A percentile compares a stretch with the other conserved stretches of the same genome.
phyloP scores from a whole-genome alignment of 2,329 filamentous ascomycete species.

The Aspergillus persii region DNA sequence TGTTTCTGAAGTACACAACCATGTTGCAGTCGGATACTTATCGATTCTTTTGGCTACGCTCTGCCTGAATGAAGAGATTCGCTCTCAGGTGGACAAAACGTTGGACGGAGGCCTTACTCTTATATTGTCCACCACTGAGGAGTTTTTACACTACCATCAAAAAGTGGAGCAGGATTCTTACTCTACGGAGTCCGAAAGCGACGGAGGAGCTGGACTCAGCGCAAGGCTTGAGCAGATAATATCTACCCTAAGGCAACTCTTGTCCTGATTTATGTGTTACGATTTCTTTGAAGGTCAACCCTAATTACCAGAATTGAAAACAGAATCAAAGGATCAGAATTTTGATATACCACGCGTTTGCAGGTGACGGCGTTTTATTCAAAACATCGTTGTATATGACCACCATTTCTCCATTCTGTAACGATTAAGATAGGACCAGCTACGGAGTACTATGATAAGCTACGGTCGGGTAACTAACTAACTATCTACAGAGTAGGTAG shows the following conservation, averaged over 20 bases:
- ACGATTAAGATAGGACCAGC: too few relatives aligned
- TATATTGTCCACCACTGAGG: conserved; percentile 58
- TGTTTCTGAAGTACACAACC: conserved; percentile 68
- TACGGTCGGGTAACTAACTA: too few relatives aligned
- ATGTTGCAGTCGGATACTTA: conserved; percentile 83
- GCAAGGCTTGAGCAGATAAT: conserved; percentile 54
- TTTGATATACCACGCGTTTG: too few relatives aligned
- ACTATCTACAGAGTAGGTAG: too few relatives aligned
- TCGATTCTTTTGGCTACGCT: conserved; percentile 81
- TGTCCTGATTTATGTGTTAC: not conserved
- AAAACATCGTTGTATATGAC: too few relatives aligned
- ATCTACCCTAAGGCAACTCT: conserved; percentile 35
- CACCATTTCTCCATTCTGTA: too few relatives aligned
- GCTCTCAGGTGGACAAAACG: conserved; percentile 40
- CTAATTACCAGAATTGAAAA: too few relatives aligned
- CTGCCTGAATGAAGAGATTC: conserved; percentile 56
- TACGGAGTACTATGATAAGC: too few relatives aligned
- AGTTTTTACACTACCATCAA: conserved; percentile 61
- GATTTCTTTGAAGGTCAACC: not conserved
- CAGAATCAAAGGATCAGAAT: too few relatives aligned
- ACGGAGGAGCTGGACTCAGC: conserved; percentile 53
- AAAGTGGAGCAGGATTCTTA: conserved; percentile 53
- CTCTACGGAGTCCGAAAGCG: conserved; percentile 45
- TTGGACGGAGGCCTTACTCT: conserved; percentile 49
- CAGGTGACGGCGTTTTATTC: too few relatives aligned